Evolutionary conservation across 768 basidiomycete genomes (phyloP), one percentile per base, ranked within the genome.

Genomic region (Lentinula sp.): DNA sequence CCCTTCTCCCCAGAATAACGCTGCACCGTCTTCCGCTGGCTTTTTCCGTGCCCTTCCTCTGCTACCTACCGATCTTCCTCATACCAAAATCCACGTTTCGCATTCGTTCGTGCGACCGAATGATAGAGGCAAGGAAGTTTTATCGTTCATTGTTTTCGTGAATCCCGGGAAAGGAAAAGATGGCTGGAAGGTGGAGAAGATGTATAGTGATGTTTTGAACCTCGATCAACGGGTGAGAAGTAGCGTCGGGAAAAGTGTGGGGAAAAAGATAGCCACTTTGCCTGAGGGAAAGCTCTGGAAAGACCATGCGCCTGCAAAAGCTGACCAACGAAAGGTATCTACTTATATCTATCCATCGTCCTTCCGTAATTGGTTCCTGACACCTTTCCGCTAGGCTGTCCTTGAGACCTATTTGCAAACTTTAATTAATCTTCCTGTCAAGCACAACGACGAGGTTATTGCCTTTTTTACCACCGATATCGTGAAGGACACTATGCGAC

Each of bases 271-370:
- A 52, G 86, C 79, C 18, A 79, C 74, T 58, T 72, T 99, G 61
- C 97, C 97, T 1, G 97, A 99, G 71, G 91, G 92, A 28, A 90
- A 88, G 72, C 77, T 97, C 8, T 98, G 96, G 91, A 95, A 86
- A 73, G 97, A 98, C 75, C 94, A 96, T 71, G 95, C 95, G 0
- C 96, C 96, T 34, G 93, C 92, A 32, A 95, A 91, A 77, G 92
- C 95, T 46, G 97, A 98, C 78, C 94, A 96, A 73, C 78, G 96
- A 65, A 98, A 98, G 80, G 94, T 91, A 8, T 13, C 9, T 39
- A 68, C 5, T 23, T 46, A 58, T 42, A 52, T 57, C 48, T 60
- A 56, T 50, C 18, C n/a, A 52, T 63, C 23, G 48, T 37, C 42
- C 59, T 63, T 49, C 18, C 49, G 37, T 55, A 18, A 54, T 64